Evolutionary conservation across 805 yeast genomes (phyloP).

Genomic region (Candida quercuum): DNA sequence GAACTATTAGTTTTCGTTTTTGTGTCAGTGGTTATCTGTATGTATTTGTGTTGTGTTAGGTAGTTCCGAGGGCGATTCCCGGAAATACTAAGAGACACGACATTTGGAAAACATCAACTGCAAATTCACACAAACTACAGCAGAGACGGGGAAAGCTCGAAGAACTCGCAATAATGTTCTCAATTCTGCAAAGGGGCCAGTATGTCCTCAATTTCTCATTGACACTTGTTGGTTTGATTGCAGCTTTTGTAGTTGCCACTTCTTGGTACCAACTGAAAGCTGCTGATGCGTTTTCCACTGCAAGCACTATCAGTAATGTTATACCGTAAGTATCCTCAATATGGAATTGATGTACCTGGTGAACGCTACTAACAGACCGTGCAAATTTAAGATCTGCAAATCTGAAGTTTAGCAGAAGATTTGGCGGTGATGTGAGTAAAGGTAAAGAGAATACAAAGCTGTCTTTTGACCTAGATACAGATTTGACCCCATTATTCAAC

Average conservation of each 20-base stretch:
- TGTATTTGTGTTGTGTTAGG: too few relatives aligned
- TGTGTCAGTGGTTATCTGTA: too few relatives aligned
- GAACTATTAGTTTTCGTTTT: too few relatives aligned
- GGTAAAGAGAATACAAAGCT: slow-evolving; percentile 75
- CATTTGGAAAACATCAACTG: too few relatives aligned
- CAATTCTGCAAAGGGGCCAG: slow-evolving; percentile 41
- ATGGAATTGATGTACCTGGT: too few relatives aligned
- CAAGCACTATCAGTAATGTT: slow-evolving; percentile 33
- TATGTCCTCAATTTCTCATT: slow-evolving; percentile 47
- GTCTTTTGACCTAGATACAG: slow-evolving; percentile 67
- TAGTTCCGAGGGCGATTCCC: not conserved
- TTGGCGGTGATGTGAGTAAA: slow-evolving; percentile 60
- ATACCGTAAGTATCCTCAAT: slow-evolving; percentile 22
- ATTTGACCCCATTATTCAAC: slow-evolving; percentile 75
- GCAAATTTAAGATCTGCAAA: slow-evolving; percentile 33
- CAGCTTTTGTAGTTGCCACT: slow-evolving; percentile 41
- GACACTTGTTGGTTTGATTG: slow-evolving; percentile 43
- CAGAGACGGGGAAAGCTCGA: not conserved
- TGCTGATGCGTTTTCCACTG: slow-evolving; percentile 38
- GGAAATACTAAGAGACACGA: too few relatives aligned
- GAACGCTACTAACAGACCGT: too few relatives aligned
- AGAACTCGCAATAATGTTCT: slow-evolving; percentile 28
- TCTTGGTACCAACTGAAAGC: slow-evolving; percentile 44
- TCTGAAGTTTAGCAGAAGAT: slow-evolving; percentile 50
- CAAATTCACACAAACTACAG: too few relatives aligned